These are phyloP conservation scores for Fomitopsis palustris DNA, from an alignment of 1,284 basidiomycete species.

Conservation along the genomic window DNA sequence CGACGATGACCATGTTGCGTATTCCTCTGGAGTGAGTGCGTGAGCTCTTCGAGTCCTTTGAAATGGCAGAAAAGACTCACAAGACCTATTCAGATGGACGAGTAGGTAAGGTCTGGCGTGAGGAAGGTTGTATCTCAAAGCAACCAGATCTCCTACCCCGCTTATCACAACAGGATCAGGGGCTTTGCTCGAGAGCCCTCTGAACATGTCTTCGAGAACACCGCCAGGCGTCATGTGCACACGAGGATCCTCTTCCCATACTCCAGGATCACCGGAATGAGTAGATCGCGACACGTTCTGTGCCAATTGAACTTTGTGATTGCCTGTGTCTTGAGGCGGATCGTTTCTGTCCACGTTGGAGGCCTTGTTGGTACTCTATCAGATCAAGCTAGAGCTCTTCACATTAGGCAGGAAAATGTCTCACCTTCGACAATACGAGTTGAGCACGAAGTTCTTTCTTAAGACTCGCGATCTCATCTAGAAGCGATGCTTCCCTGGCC, in stretches of 20 bases:
- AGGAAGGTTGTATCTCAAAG: neutral
- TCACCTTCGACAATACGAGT: neutral
- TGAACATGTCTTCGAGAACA: neutral
- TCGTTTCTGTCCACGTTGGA: no score
- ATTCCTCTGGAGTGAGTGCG: neutral
- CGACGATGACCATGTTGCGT: neutral
- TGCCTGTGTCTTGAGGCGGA: no score
- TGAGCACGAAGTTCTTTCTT: neutral
- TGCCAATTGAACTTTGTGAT: no score
- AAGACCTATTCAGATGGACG: neutral
- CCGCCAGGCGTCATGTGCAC: neutral
- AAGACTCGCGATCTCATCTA: neutral
- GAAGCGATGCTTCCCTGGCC: neutral
- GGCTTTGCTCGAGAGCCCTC: neutral
- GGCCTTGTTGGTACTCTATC: no score
- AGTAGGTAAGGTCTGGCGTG: no score
- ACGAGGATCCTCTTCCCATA: neutral
- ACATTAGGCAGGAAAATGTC: no score
- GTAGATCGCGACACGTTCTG: no score
- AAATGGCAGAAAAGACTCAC: neutral
- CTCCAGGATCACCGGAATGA: no score
- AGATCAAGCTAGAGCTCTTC: no score
- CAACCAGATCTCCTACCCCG: neutral
- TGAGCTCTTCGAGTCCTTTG: neutral
- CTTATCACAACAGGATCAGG: neutral